Evolutionary conservation across 1,284 basidiomycete genomes (phyloP).

Genomic region (Laetiporus sulphureus): DNA sequence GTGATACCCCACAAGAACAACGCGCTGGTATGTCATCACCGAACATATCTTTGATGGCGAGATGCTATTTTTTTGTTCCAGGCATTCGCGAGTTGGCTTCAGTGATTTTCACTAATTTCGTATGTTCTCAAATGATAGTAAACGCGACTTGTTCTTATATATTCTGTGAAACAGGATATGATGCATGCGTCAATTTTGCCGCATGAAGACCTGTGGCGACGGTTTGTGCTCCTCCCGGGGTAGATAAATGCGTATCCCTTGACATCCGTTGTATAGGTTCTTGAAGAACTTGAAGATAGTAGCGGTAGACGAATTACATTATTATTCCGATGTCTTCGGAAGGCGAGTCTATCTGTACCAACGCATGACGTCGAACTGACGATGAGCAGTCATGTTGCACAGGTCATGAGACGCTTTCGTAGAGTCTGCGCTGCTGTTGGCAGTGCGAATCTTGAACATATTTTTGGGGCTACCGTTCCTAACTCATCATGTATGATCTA

Average conservation of each 20-base stretch:
- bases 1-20: conserved; percentile 73
- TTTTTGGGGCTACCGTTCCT: not conserved
- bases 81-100: conserved; percentile 60
- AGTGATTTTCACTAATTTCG: conserved; percentile 75
- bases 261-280: conserved; percentile 40
- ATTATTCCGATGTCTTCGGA: conserved; percentile 68
- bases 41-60: not conserved
- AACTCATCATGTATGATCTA: conserved; percentile 20
- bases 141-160: not conserved
- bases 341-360: conserved; percentile 36
- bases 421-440: conserved; percentile 82
- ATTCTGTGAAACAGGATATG: conserved; percentile 59
- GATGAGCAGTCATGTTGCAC: conserved; percentile 64
- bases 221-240: conserved; percentile 28
- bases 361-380: conserved; percentile 1
- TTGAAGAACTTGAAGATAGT: conserved; percentile 72
- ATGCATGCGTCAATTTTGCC: conserved; percentile 84
- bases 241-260: not conserved
- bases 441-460: conserved; percentile 41
- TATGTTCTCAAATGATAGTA: conserved; percentile 28
- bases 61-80: conserved; percentile 19
- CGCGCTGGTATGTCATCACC: conserved; percentile 44
- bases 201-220: conserved; percentile 80
- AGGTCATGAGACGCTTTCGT: conserved; percentile 70
- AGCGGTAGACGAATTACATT: conserved; percentile 83